These are phyloP conservation scores for Madurella mycetomatis DNA, from an alignment of 2,329 filamentous ascomycete genomes.

Conservation along the genomic window DNA sequence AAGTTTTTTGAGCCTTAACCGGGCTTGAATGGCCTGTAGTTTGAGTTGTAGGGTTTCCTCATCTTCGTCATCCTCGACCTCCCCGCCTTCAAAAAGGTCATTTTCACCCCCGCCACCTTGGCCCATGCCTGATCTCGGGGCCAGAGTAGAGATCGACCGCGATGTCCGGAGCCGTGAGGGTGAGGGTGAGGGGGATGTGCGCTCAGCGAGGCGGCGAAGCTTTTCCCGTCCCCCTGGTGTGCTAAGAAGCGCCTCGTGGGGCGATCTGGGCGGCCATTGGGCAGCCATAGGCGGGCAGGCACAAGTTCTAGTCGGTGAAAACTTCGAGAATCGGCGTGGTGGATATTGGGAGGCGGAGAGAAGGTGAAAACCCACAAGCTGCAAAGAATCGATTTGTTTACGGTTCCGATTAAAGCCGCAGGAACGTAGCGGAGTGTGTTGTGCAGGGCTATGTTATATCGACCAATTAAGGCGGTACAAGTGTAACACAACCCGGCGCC, in stretches of 20 bases:
- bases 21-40: constrained; percentile 82
- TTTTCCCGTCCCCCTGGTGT: constrained; percentile 76
- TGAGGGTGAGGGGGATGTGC: constrained; percentile 64
- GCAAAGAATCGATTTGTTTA: constrained; percentile 14
- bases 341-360: constrained; percentile 7
- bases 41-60: constrained; percentile 87
- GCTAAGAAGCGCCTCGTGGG: constrained; percentile 58
- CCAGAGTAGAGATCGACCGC: constrained; percentile 32
- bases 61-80: constrained; percentile 65
- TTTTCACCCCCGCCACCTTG: constrained; percentile 23
- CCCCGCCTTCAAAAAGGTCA: constrained; percentile 30
- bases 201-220: constrained; percentile 63
- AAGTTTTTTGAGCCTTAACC: constrained; percentile 80
- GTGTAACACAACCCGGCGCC: constrained; percentile 21
- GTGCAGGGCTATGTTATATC: constrained; percentile 20
- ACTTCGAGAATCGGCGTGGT: neutral
- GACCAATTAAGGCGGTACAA: constrained; percentile 30
- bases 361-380: neutral
- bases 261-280: constrained; percentile 64
- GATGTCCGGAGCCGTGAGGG: constrained; percentile 51
- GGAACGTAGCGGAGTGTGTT: constrained; percentile 2
- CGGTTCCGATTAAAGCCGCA: constrained; percentile 7
- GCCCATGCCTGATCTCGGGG: constrained; percentile 18
- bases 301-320: constrained; percentile 3
- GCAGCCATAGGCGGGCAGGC: constrained; percentile 36